Conservation (phyloP, 75 land plant species). For the Pseudotsuga menziesii region DNA sequence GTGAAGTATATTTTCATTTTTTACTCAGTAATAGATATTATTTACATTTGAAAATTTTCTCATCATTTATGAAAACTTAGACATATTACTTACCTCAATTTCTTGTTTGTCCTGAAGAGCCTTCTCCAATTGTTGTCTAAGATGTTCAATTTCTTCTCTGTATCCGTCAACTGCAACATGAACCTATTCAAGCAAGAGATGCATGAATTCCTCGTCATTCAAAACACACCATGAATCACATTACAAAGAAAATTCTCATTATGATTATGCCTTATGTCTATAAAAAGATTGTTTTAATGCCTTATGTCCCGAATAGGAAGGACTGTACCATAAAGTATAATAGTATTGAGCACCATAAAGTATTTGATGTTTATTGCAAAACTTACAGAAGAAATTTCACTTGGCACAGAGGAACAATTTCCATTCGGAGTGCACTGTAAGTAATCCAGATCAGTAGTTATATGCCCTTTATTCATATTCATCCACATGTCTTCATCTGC, state of each 20-base stretch:
- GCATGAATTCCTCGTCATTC: not conserved
- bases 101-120: conserved; percentile 24
- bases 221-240: no score
- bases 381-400: conserved; percentile 35
- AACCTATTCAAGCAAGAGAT: not conserved
- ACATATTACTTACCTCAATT: conserved; percentile 28
- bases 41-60: not conserved
- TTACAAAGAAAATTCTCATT: no score
- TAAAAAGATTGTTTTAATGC: no score
- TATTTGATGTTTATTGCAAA: not conserved
- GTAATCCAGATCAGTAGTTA: conserved; percentile 52
- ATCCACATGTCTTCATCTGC: conserved; percentile 96
- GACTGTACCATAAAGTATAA: not conserved
- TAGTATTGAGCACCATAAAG: not conserved
- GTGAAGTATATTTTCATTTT: not conserved
- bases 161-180: conserved; percentile 14
- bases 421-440: conserved; percentile 47
- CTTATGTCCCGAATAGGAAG: no score
- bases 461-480: conserved; percentile 72
- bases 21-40: not conserved
- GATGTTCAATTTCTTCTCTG: conserved; percentile 21
- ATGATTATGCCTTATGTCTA: no score
- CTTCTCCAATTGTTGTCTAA: conserved; percentile 31
- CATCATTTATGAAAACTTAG: not conserved
- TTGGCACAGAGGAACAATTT: conserved; percentile 31